phyloP scores from a whole-genome alignment of 148 eudicot genomes.

The Arbutus unedo region DNA sequence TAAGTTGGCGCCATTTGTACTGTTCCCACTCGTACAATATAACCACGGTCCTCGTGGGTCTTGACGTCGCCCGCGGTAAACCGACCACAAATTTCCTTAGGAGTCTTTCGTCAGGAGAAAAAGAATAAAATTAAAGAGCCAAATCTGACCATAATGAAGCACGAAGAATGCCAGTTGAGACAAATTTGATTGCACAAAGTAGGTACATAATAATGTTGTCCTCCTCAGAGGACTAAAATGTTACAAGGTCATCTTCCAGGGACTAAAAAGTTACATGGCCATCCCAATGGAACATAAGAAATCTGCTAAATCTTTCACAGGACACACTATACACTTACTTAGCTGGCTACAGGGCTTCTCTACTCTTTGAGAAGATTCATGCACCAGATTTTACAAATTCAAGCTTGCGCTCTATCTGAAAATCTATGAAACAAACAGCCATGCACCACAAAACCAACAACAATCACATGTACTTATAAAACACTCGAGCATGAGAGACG shows the following conservation, averaged over 20 bases:
- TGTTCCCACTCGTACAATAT: no score
- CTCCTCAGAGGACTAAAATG: slow-evolving; percentile 18
- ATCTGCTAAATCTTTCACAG: slow-evolving; percentile 22
- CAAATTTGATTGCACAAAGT: slow-evolving; percentile 18
- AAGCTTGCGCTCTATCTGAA: slow-evolving; percentile 43
- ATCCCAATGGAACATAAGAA: slow-evolving; percentile 3
- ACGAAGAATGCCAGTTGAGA: not conserved
- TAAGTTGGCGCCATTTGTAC: no score
- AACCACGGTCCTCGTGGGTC: no score
- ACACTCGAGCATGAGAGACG: slow-evolving; percentile 28
- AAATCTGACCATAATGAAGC: not conserved
- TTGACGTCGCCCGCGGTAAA: no score
- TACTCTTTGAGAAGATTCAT: slow-evolving; percentile 24
- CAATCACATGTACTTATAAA: slow-evolving; percentile 34
- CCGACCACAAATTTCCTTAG: no score
- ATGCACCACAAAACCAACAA: slow-evolving; percentile 24
- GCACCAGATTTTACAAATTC: slow-evolving; percentile 48
- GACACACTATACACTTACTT: slow-evolving; percentile 20
- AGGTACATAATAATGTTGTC: slow-evolving; percentile 15
- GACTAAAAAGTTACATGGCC: not conserved
- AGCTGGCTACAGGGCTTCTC: slow-evolving; percentile 31
- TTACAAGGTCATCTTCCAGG: not conserved
- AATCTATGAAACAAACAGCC: slow-evolving; percentile 39
- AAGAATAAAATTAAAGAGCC: not conserved
- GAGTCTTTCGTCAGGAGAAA: not conserved